Conservation (phyloP, 164 flowering plant species). For the Brasenia schreberi region DNA sequence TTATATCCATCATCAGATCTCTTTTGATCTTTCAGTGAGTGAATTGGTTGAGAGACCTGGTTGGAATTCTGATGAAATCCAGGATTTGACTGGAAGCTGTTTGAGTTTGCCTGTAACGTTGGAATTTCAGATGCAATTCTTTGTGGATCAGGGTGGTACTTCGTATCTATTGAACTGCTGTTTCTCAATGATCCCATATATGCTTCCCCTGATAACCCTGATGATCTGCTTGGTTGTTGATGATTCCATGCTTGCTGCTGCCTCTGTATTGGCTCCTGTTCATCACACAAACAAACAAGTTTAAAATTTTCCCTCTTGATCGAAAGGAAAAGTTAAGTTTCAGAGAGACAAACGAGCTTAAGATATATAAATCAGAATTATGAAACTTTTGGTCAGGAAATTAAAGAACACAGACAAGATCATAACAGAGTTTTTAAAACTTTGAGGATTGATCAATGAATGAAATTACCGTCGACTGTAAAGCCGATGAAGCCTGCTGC, state of each 20-base stretch:
- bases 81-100: not conserved
- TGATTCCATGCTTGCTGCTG: slow-evolving; percentile 22
- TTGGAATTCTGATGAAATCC: not conserved
- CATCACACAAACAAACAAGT: not conserved
- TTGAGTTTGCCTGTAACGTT: slow-evolving; percentile 10
- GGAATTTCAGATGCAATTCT: slow-evolving; percentile 28
- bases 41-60: slow-evolving; percentile 13
- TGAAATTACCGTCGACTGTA: not conserved
- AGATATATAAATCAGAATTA: not conserved
- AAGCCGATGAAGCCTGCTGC: slow-evolving; percentile 1
- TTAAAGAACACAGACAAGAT: not conserved
- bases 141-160: slow-evolving; percentile 9
- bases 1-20: slow-evolving; percentile 66
- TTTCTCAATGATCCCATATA: too few species aligned
- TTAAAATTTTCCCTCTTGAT: not conserved
- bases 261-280: not conserved
- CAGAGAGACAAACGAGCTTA: not conserved
- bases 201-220: slow-evolving; percentile 11
- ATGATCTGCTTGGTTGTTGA: slow-evolving; percentile 15
- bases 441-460: not conserved
- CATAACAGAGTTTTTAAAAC: not conserved
- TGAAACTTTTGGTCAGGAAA: not conserved
- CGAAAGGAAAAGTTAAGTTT: not conserved
- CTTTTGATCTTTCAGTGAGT: slow-evolving; percentile 18
- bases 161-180: slow-evolving; percentile 8